phyloP scores from a whole-genome alignment of 1,284 basidiomycete species.

The Cronartium quercuum region DNA sequence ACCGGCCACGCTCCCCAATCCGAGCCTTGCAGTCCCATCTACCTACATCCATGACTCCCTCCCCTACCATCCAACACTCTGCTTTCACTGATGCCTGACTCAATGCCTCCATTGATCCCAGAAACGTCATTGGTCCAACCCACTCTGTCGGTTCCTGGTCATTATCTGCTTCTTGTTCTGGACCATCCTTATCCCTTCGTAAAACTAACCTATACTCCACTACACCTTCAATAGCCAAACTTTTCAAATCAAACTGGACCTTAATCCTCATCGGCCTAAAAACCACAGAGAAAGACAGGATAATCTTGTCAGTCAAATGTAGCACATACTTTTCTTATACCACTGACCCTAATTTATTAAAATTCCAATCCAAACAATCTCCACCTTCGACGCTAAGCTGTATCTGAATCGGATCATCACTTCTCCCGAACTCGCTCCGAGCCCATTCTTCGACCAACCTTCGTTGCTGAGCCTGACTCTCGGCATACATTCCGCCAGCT shows the following conservation, averaged over 20 bases:
- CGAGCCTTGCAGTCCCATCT: conserved; percentile 1
- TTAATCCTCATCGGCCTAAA: conserved; percentile 10
- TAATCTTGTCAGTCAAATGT: neutral
- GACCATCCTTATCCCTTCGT: neutral
- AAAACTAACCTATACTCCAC: neutral
- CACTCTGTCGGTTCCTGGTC: neutral
- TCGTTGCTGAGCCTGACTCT: conserved; percentile 67
- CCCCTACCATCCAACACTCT: conserved; percentile 6
- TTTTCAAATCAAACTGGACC: conserved; percentile 21
- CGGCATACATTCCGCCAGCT: conserved; percentile 74
- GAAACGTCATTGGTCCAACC: conserved; percentile 10
- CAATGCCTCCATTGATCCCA: neutral
- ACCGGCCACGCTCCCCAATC: neutral
- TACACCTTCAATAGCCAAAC: neutral
- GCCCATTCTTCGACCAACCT: conserved; percentile 63
- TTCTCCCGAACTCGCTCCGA: conserved; percentile 66
- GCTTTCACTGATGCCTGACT: neutral
- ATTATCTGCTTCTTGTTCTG: neutral
- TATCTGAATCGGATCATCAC: conserved; percentile 61
- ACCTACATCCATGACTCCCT: neutral
- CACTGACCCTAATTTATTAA: conserved; percentile 10
- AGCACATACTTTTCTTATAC: neutral
- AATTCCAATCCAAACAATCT: conserved; percentile 51
- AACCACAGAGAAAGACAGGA: neutral
- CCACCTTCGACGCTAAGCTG: too few species aligned